phyloP scores from a whole-genome alignment of 257 asterid species.

The Solanum infundibuliforme region DNA sequence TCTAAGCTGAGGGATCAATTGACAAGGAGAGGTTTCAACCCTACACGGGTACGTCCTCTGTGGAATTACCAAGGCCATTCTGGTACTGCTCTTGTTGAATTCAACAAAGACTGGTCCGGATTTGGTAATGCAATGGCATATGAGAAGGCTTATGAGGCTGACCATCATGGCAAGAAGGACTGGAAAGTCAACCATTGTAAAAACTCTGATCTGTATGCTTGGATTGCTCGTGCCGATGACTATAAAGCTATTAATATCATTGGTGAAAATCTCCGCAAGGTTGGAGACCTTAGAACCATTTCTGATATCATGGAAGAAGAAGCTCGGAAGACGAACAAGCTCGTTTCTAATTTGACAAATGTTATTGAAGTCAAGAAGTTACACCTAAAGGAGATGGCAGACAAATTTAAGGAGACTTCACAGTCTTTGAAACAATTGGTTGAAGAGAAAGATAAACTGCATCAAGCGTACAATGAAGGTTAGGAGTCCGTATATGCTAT shows the following conservation, averaged over 20 bases:
- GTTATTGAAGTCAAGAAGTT: conserved; percentile 33
- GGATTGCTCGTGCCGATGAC: conserved; percentile 85
- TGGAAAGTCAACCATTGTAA: conserved; percentile 29
- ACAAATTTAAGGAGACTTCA: conserved; percentile 55
- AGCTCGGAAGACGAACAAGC: conserved; percentile 36
- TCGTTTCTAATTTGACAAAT: conserved; percentile 37
- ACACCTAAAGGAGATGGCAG: conserved; percentile 48
- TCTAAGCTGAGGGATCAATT: conserved; percentile 47
- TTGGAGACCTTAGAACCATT: conserved; percentile 72
- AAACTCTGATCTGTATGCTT: conserved; percentile 52
- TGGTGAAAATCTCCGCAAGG: conserved; percentile 58
- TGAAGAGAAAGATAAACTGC: conserved; percentile 51
- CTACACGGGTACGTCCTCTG: conserved; percentile 47
- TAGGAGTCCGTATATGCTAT: conserved; percentile 16
- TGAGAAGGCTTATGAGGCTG: conserved; percentile 66
- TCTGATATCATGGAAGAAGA: conserved; percentile 45
- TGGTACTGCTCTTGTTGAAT: conserved; percentile 64
- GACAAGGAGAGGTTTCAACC: conserved; percentile 56
- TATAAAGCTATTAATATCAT: conserved; percentile 25
- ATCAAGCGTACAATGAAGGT: conserved; percentile 43
- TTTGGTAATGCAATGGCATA: conserved; percentile 60
- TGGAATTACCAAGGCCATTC: conserved; percentile 61
- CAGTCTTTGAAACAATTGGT: conserved; percentile 28
- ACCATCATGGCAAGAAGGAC: conserved; percentile 55
- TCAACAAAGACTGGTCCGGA: conserved; percentile 71